Conservation (phyloP, 129 eudicot genomes). For the Flaveria ramosissima region DNA sequence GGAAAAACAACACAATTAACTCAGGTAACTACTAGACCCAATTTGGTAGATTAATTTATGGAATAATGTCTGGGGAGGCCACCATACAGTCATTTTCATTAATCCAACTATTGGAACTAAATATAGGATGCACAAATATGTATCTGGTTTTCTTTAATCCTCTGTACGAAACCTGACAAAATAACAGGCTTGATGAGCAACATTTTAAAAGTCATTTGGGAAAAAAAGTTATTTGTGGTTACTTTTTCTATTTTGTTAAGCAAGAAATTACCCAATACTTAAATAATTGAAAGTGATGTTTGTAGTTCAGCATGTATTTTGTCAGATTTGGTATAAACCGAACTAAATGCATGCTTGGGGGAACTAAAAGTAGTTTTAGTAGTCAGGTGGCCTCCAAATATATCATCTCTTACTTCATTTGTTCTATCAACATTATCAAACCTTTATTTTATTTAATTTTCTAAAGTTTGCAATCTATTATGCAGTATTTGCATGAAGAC, state of each 20-base stretch:
- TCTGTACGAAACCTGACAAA: not conserved
- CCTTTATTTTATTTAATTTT: conserved; percentile 3
- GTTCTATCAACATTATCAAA: not conserved
- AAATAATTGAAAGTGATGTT: not conserved
- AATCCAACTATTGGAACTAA: not conserved
- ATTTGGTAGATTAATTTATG: not conserved
- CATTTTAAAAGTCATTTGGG: not conserved
- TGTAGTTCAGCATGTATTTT: not conserved
- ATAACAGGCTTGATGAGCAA: not conserved
- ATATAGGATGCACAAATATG: not conserved
- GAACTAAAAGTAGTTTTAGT: not conserved
- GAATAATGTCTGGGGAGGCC: not conserved
- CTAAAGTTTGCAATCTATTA: conserved; percentile 3
- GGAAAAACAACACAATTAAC: conserved; percentile 89
- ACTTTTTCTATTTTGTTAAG: not conserved
- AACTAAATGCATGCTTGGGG: not conserved
- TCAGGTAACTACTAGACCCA: conserved; percentile 44
- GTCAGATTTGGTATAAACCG: not conserved
- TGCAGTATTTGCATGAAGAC: conserved; percentile 72
- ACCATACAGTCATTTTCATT: not conserved
- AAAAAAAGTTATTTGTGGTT: not conserved
- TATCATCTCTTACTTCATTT: not conserved
- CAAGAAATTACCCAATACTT: not conserved
- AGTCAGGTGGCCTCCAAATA: not conserved
- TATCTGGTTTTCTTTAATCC: not conserved